A percentile compares a stretch with the other conserved stretches of the same genome.
Evolutionary conservation across 2,329 filamentous ascomycete species (phyloP).

Genomic region (Fusarium sp.): DNA sequence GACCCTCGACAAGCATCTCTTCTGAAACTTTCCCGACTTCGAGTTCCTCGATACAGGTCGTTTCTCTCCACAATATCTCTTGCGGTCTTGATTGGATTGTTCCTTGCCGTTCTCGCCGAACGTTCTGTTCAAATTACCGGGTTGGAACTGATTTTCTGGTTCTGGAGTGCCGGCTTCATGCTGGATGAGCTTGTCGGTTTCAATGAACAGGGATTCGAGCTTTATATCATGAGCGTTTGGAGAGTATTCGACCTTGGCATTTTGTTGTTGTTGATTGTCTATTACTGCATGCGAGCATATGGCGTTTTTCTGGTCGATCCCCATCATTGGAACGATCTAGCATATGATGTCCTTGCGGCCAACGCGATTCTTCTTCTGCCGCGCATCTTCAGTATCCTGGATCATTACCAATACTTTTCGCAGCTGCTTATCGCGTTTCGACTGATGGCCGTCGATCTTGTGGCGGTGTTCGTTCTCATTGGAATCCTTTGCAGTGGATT

Average conservation of each 20-base stretch:
- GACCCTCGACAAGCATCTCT: conserved; percentile 90
- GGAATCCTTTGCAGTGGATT: conserved; percentile 92
- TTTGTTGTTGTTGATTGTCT: conserved; percentile 83
- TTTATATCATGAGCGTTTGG: conserved; percentile 99
- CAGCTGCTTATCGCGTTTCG: conserved; percentile 94
- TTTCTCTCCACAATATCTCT: conserved; percentile 90
- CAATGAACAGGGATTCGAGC: conserved; percentile 94
- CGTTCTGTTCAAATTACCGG: conserved; percentile 84
- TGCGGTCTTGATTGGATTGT: conserved; percentile 84
- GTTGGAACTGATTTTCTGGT: conserved; percentile 92
- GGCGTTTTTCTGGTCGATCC: conserved; percentile 85
- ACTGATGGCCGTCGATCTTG: conserved; percentile 90
- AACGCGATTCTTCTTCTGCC: conserved; percentile 92
- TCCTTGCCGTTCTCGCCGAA: conserved; percentile 82
- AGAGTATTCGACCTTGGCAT: conserved; percentile 96
- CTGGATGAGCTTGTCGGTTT: conserved; percentile 95
- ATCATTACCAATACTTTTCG: conserved; percentile 96
- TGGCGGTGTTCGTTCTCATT: conserved; percentile 86
- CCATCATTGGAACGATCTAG: conserved; percentile 80
- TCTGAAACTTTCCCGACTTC: conserved; percentile 89
- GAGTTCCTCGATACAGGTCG: conserved; percentile 91
- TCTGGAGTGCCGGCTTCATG: conserved; percentile 98
- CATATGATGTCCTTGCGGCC: conserved; percentile 93
- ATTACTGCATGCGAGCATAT: conserved; percentile 90
- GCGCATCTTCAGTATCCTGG: conserved; percentile 89